Evolutionary conservation across 192 early-diverging fungal species (phyloP).

Genomic region (Coemansia sp.): DNA sequence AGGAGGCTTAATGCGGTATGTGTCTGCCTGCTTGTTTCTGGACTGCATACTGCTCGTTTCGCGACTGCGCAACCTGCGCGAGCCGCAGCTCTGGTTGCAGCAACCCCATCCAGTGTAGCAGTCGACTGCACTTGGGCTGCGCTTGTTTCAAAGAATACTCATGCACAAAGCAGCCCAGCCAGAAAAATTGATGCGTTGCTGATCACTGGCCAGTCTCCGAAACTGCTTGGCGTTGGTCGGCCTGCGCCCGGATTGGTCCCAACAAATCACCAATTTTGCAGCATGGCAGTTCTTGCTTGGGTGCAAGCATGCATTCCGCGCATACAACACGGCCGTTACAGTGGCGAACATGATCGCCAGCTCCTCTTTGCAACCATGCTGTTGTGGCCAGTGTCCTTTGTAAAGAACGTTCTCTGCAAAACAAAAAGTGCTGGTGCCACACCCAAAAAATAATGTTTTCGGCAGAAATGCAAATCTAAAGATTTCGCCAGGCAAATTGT

Average conservation of each 20-base stretch:
- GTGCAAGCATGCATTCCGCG: no score
- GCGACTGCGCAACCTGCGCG: background rate
- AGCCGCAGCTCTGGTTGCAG: no score
- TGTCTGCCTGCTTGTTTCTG: slow-evolving; percentile 1
- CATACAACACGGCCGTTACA: background rate
- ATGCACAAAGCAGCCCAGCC: background rate
- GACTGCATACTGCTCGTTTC: slow-evolving; percentile 1
- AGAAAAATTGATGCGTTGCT: background rate
- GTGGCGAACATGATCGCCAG: no score
- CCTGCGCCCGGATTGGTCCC: background rate
- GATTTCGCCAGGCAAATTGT: no score
- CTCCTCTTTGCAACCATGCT: no score
- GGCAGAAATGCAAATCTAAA: background rate
- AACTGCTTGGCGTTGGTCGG: background rate
- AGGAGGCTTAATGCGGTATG: background rate
- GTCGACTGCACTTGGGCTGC: no score
- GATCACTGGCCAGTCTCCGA: background rate
- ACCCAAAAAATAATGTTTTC: background rate
- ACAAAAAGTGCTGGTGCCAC: background rate
- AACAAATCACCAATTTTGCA: background rate
- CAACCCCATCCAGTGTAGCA: no score
- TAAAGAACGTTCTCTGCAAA: background rate
- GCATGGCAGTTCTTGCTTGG: no score
- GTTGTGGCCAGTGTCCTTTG: background rate
- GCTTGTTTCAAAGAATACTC: background rate